phyloP scores from a whole-genome alignment of 2,329 filamentous ascomycete genomes.

The Xylariaceae sp. region DNA sequence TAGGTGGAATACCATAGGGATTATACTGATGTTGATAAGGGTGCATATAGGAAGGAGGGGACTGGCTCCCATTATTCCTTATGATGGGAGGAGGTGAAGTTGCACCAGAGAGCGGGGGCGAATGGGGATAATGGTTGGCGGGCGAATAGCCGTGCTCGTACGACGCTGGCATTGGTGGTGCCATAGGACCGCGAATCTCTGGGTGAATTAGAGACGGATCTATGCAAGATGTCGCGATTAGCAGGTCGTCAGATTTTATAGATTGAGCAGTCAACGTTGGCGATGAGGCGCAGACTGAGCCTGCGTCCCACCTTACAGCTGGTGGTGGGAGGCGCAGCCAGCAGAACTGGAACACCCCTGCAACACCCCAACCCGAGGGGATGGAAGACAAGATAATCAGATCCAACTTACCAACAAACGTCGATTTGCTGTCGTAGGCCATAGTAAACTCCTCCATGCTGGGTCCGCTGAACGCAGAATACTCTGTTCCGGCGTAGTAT shows the following conservation, averaged over 20 bases:
- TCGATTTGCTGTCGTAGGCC: slow-evolving; percentile 47
- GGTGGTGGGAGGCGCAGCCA: slow-evolving; percentile 6
- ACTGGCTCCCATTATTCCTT: slow-evolving; percentile 52
- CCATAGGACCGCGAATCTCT: slow-evolving; percentile 47
- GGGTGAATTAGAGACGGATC: slow-evolving; percentile 56
- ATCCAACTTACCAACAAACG: slow-evolving; percentile 55
- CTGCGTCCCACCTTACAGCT: slow-evolving; percentile 8
- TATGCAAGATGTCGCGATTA: slow-evolving; percentile 30
- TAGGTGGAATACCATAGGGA: slow-evolving; percentile 46
- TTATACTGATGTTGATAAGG: slow-evolving; percentile 48
- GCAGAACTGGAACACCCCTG: neutral
- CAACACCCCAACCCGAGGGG: neutral
- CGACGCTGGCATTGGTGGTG: slow-evolving; percentile 42
- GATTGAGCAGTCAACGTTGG: slow-evolving; percentile 8
- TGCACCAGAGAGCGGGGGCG: slow-evolving; percentile 60
- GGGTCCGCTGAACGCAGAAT: slow-evolving; percentile 47
- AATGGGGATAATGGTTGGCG: slow-evolving; percentile 51
- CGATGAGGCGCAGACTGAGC: slow-evolving; percentile 14
- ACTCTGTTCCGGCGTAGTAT: slow-evolving; percentile 50
- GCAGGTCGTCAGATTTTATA: slow-evolving; percentile 22
- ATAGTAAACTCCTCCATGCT: slow-evolving; percentile 48
- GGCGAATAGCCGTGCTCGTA: slow-evolving; percentile 49
- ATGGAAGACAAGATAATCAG: slow-evolving; percentile 20
- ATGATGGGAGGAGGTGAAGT: slow-evolving; percentile 42
- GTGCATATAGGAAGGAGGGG: slow-evolving; percentile 66